Percentiles rank a stretch among this genome's conserved stretches.
phyloP scores from a whole-genome alignment of 2,329 filamentous ascomycete species.

The Ceratocystis smalleyi region DNA sequence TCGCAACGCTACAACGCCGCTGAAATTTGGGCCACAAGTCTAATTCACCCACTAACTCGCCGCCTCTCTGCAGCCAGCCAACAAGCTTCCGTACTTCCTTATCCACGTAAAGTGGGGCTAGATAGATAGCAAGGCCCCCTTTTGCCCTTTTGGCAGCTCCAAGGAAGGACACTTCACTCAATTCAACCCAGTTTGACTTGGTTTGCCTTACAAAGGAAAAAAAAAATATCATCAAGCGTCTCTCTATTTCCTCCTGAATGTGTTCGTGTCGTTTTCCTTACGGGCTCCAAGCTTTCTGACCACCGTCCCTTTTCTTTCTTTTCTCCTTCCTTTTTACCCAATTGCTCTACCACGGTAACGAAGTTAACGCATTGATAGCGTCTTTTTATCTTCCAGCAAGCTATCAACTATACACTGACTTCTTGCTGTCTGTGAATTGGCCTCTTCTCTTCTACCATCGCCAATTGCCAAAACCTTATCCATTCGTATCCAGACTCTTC shows the following conservation, averaged over 20 bases:
- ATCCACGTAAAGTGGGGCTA: conserved; percentile 9
- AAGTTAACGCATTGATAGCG: conserved; percentile 4
- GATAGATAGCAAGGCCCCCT: conserved; percentile 6
- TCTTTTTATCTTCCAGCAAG: background rate
- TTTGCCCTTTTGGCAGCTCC: conserved; percentile 10
- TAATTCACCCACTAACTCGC: background rate
- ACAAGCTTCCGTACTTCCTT: background rate
- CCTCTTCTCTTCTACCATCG: background rate
- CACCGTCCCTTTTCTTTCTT: conserved; percentile 4
- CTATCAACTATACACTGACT: background rate
- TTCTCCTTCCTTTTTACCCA: background rate
- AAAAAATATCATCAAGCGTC: conserved; percentile 9
- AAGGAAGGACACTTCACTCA: conserved; percentile 13
- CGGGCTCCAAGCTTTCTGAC: conserved; percentile 9
- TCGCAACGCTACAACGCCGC: background rate
- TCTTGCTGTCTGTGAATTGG: conserved; percentile 7
- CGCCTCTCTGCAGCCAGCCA: background rate
- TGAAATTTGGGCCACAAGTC: background rate
- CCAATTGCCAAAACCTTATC: background rate
- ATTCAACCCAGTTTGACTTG: conserved; percentile 7
- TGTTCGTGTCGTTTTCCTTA: conserved; percentile 14
- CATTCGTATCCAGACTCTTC: background rate
- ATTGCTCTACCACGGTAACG: conserved; percentile 7
- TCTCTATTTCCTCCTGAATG: conserved; percentile 11
- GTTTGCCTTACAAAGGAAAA: background rate